A percentile compares a stretch with the other conserved stretches of the same genome.
These are phyloP conservation scores for Macrolepiota dolichaula DNA, from an alignment of 768 basidiomycete species.

Conservation along the genomic window DNA sequence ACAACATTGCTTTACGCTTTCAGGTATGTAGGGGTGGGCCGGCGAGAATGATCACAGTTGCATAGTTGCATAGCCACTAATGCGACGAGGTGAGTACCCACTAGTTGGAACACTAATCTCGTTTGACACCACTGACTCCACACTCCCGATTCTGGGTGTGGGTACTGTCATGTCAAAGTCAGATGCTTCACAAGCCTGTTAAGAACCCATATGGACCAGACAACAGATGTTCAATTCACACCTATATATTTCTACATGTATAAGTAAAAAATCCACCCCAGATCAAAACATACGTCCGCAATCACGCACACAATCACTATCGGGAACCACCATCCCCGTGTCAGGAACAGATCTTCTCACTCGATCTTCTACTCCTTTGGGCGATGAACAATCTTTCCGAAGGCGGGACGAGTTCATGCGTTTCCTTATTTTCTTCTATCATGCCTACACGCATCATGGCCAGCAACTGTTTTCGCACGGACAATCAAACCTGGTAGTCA, in stretches of 20 bases:
- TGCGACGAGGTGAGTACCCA: too few species aligned
- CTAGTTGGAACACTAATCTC: too few species aligned
- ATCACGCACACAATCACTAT: not conserved
- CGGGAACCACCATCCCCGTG: not conserved
- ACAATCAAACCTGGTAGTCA: not conserved
- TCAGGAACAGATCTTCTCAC: not conserved
- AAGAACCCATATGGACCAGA: not conserved
- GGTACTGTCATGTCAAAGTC: too few species aligned
- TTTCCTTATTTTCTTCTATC: conserved; percentile 17
- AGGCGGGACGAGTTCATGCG: conserved; percentile 8
- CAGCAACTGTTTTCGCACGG: conserved; percentile 40
- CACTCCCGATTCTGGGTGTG: too few species aligned
- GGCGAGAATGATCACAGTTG: too few species aligned
- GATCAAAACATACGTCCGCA: not conserved
- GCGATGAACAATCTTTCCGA: conserved; percentile 15
- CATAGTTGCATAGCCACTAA: too few species aligned
- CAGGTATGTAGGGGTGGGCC: too few species aligned
- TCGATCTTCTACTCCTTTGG: not conserved
- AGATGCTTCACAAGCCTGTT: too few species aligned
- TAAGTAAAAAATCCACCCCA: not conserved
- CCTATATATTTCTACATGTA: not conserved
- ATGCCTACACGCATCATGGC: conserved; percentile 47
- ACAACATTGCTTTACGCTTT: too few species aligned
- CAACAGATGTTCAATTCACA: not conserved
- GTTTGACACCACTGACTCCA: too few species aligned